These are phyloP conservation scores for Polychaeton citri DNA, from an alignment of 2,329 filamentous ascomycete species.

Conservation along the genomic window DNA sequence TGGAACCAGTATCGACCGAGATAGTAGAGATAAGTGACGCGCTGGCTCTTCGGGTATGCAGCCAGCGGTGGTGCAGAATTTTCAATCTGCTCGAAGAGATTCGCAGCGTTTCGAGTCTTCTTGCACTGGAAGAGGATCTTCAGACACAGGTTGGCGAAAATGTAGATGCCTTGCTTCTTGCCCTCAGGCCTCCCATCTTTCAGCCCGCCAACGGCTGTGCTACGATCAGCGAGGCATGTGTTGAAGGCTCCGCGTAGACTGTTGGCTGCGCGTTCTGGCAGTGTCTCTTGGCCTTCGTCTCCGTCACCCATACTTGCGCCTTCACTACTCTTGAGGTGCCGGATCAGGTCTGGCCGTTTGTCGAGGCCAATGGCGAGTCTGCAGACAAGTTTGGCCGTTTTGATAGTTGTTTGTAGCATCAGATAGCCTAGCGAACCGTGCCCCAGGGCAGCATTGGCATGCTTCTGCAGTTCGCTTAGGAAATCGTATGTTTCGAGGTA, in stretches of 20 bases:
- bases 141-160: constrained; percentile 80
- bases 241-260: constrained; percentile 84
- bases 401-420: constrained; percentile 71
- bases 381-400: constrained; percentile 66
- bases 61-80: constrained; percentile 68
- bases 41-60: constrained; percentile 71
- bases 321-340: constrained; percentile 37
- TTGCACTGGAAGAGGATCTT: constrained; percentile 80
- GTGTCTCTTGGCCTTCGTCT: constrained; percentile 57
- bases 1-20: constrained; percentile 81
- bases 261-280: constrained; percentile 79
- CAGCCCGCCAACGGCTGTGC: constrained; percentile 39
- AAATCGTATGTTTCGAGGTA: constrained; percentile 61
- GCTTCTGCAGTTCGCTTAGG: constrained; percentile 63
- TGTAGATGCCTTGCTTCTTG: constrained; percentile 78
- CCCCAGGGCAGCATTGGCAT: constrained; percentile 69
- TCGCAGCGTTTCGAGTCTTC: constrained; percentile 70
- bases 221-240: constrained; percentile 72
- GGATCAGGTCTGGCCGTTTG: constrained; percentile 63
- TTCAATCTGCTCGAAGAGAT: constrained; percentile 80
- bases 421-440: constrained; percentile 69
- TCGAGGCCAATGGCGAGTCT: constrained; percentile 75
- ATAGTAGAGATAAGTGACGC: constrained; percentile 89
- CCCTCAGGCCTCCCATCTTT: constrained; percentile 54
- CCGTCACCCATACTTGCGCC: constrained; percentile 45